A percentile compares a stretch with the other conserved stretches of the same genome.
phyloP scores from a whole-genome alignment of 495 filamentous ascomycete species.

The Penicillium atrosanguineum region DNA sequence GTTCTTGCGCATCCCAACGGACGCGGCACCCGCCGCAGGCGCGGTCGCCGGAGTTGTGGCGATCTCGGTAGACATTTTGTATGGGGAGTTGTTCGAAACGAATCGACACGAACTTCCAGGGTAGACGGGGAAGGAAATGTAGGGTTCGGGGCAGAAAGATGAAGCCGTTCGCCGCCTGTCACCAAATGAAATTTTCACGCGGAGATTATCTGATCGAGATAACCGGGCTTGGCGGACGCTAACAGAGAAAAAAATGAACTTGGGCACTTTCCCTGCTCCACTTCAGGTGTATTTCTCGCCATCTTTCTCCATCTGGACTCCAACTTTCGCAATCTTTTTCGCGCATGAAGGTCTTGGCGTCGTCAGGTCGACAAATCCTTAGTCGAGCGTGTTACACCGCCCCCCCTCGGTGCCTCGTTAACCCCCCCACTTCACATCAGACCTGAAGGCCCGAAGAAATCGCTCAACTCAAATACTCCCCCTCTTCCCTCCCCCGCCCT shows the following conservation, averaged over 20 bases:
- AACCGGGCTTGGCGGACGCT: constrained; percentile 27
- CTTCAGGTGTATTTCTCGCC: constrained; percentile 7
- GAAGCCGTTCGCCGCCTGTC: not conserved
- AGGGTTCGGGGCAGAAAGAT: not conserved
- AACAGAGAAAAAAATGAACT: constrained; percentile 22
- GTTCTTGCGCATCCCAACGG: constrained; percentile 47
- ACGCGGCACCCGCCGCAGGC: constrained; percentile 18
- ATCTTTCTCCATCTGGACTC: constrained; percentile 6
- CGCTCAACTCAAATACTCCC: constrained; percentile 16
- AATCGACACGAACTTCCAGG: not conserved
- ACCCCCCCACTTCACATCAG: not conserved
- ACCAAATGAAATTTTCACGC: constrained; percentile 16
- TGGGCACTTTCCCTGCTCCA: constrained; percentile 12
- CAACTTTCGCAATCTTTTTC: constrained; percentile 1
- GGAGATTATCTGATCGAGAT: constrained; percentile 32
- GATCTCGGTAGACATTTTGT: constrained; percentile 26
- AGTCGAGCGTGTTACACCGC: constrained; percentile 28
- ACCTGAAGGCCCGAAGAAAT: constrained; percentile 13
- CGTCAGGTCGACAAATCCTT: constrained; percentile 28
- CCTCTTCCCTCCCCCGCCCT: constrained; percentile 1
- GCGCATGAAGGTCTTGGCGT: constrained; percentile 18
- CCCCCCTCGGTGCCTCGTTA: constrained; percentile 10
- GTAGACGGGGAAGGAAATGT: not conserved
- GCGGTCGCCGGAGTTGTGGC: constrained; percentile 15
- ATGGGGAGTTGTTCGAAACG: not conserved